A percentile compares a stretch with the other conserved stretches of the same genome.
Conservation (phyloP, 176 grass and related monocot genomes). For the Eragrostis nindensis region DNA sequence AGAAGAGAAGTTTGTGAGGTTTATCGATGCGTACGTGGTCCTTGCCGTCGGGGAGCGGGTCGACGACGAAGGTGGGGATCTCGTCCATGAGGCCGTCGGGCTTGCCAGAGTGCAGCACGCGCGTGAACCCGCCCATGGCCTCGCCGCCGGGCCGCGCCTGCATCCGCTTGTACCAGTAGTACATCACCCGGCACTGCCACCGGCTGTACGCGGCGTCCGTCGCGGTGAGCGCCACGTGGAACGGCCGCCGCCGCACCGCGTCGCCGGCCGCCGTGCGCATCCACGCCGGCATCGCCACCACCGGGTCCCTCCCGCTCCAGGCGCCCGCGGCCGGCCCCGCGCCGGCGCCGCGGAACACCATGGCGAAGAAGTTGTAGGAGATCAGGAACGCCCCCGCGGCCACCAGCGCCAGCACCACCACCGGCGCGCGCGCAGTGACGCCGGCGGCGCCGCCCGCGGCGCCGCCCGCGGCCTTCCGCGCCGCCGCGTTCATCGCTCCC, state of each 20-base stretch:
- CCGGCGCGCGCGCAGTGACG: background rate
- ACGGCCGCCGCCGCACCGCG: conserved; percentile 42
- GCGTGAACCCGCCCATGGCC: conserved; percentile 92
- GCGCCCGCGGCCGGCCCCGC: background rate
- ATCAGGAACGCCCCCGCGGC: conserved; percentile 61
- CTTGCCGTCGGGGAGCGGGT: conserved; percentile 68
- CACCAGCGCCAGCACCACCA: conserved; percentile 38
- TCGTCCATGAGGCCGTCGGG: conserved; percentile 78
- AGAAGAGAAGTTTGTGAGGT: conserved; percentile 1
- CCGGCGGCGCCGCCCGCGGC: too few relatives aligned
- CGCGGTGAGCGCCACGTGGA: conserved; percentile 84
- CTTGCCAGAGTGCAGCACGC: conserved; percentile 80
- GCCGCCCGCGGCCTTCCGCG: conserved; percentile 31
- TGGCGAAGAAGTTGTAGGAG: conserved; percentile 58
- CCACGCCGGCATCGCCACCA: conserved; percentile 53
- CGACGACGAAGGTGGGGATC: conserved; percentile 91
- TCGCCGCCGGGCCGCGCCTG: conserved; percentile 48
- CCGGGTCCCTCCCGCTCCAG: conserved; percentile 44
- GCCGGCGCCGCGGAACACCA: conserved; percentile 31
- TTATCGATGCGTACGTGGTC: conserved; percentile 56
- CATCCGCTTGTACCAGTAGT: conserved; percentile 90
- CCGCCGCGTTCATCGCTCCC: conserved; percentile 48
- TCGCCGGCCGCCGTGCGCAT: conserved; percentile 27
- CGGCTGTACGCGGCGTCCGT: conserved; percentile 64
- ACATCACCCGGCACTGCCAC: conserved; percentile 91